Conservation (phyloP, 2,329 filamentous ascomycete genomes). For the Trichoderma arundinaceum region DNA sequence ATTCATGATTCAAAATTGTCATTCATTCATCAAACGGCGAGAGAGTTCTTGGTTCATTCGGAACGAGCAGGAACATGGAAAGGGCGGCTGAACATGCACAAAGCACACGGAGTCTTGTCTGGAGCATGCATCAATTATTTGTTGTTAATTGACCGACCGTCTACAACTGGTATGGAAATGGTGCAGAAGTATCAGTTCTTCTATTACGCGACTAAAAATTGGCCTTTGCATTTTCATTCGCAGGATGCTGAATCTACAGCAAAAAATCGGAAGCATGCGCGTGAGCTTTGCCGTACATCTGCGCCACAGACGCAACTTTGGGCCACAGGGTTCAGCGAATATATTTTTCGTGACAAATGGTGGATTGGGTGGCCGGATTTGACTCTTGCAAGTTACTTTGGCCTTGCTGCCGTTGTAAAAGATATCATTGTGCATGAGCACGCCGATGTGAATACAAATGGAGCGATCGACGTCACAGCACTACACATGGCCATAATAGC, state of each 20-base stretch:
- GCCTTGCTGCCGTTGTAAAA: conserved; percentile 13
- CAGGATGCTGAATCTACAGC: neutral
- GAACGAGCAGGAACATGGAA: conserved; percentile 8
- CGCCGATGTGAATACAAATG: neutral
- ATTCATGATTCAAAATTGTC: conserved; percentile 19
- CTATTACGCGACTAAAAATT: neutral
- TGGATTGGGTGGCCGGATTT: conserved; percentile 30
- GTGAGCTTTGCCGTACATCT: neutral
- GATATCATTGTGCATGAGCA: conserved; percentile 4
- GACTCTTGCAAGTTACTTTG: conserved; percentile 28
- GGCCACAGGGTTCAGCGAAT: neutral
- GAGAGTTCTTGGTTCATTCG: conserved; percentile 28
- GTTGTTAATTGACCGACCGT: neutral
- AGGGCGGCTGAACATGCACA: neutral
- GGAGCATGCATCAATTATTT: conserved; percentile 12
- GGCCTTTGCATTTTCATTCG: neutral
- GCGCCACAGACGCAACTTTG: neutral
- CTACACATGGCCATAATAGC: neutral
- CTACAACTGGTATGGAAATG: neutral
- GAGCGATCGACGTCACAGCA: too few relatives aligned
- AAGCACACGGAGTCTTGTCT: conserved; percentile 13
- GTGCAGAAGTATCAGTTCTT: neutral
- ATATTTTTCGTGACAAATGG: neutral
- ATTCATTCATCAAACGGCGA: conserved; percentile 25
- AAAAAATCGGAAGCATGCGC: neutral